These are phyloP conservation scores for Pestalotiopsis sp. DNA, from an alignment of 2,329 filamentous ascomycete species.

Conservation along the genomic window DNA sequence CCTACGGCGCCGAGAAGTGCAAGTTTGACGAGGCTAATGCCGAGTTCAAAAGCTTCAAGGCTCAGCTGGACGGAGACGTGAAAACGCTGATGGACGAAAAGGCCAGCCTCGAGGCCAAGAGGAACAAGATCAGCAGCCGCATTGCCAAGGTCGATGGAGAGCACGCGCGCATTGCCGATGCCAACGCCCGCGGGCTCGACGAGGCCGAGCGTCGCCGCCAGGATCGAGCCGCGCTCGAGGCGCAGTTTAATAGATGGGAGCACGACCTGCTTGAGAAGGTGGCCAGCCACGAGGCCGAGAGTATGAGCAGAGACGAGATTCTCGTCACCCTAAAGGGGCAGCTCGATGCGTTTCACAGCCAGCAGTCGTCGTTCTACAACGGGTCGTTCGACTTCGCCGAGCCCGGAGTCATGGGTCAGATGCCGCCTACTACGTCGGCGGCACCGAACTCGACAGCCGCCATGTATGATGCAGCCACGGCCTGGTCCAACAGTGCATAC, in stretches of 20 bases:
- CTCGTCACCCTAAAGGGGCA: slow-evolving; percentile 40
- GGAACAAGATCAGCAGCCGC: slow-evolving; percentile 72
- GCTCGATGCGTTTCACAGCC: slow-evolving; percentile 41
- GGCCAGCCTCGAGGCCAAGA: slow-evolving; percentile 64
- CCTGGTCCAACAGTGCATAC: slow-evolving; percentile 35
- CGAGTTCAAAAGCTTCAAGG: slow-evolving; percentile 60
- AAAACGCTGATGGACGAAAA: slow-evolving; percentile 67
- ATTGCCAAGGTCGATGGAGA: slow-evolving; percentile 75
- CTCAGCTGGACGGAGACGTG: slow-evolving; percentile 63
- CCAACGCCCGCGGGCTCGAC: slow-evolving; percentile 66
- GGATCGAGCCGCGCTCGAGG: slow-evolving; percentile 49
- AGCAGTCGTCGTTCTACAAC: slow-evolving; percentile 33
- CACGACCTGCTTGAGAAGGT: slow-evolving; percentile 44
- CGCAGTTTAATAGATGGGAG: slow-evolving; percentile 48
- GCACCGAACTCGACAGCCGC: slow-evolving; percentile 17
- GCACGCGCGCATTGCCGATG: slow-evolving; percentile 69
- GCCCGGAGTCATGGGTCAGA: slow-evolving; percentile 22
- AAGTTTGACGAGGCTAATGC: slow-evolving; percentile 62
- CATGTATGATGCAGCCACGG: slow-evolving; percentile 29
- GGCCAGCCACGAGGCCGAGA: slow-evolving; percentile 35
- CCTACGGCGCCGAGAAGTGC: slow-evolving; percentile 57
- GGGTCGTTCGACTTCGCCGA: slow-evolving; percentile 33
- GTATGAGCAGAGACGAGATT: slow-evolving; percentile 42
- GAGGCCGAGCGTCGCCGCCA: slow-evolving; percentile 63
- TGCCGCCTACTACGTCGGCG: slow-evolving; percentile 3